phyloP scores from a whole-genome alignment of 306 rosid species.

The Ceratonia siliqua region DNA sequence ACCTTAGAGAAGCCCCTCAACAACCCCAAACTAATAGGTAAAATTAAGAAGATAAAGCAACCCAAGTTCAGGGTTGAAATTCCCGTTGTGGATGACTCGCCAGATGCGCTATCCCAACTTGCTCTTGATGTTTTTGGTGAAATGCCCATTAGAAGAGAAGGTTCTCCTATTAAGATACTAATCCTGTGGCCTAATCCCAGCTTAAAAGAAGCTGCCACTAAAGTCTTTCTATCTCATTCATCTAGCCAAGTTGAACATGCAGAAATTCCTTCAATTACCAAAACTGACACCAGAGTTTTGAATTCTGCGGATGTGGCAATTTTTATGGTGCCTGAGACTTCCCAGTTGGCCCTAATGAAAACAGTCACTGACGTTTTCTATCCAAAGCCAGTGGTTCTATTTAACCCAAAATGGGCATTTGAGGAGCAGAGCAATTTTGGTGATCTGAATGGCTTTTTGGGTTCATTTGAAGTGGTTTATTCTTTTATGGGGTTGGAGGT shows the following conservation, averaged over 20 bases:
- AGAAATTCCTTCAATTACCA: constrained; percentile 50
- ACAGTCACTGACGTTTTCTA: constrained; percentile 49
- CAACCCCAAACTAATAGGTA: constrained; percentile 65
- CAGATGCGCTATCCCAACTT: constrained; percentile 65
- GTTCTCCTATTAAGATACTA: constrained; percentile 50
- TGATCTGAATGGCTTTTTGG: constrained; percentile 59
- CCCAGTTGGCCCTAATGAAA: constrained; percentile 51
- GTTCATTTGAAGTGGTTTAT: constrained; percentile 84
- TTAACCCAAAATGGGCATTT: constrained; percentile 82
- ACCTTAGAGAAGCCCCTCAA: constrained; percentile 80
- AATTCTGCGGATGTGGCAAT: constrained; percentile 65
- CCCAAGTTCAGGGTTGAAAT: constrained; percentile 79
- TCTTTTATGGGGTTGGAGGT: constrained; percentile 90
- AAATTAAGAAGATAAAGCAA: constrained; percentile 66
- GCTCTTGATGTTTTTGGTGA: constrained; percentile 64
- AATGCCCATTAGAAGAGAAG: constrained; percentile 66
- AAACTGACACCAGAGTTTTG: constrained; percentile 42
- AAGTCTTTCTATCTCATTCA: constrained; percentile 53
- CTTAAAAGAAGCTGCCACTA: constrained; percentile 50
- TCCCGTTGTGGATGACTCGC: constrained; percentile 72
- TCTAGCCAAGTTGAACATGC: constrained; percentile 49
- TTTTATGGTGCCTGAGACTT: constrained; percentile 64
- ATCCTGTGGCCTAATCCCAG: constrained; percentile 59
- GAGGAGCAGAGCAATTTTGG: constrained; percentile 74
- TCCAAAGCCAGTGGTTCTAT: constrained; percentile 81